A percentile compares a stretch with the other conserved stretches of the same genome.
These are phyloP conservation scores for Cairneyella variabilis DNA, from an alignment of 495 filamentous ascomycete species.

Conservation along the genomic window DNA sequence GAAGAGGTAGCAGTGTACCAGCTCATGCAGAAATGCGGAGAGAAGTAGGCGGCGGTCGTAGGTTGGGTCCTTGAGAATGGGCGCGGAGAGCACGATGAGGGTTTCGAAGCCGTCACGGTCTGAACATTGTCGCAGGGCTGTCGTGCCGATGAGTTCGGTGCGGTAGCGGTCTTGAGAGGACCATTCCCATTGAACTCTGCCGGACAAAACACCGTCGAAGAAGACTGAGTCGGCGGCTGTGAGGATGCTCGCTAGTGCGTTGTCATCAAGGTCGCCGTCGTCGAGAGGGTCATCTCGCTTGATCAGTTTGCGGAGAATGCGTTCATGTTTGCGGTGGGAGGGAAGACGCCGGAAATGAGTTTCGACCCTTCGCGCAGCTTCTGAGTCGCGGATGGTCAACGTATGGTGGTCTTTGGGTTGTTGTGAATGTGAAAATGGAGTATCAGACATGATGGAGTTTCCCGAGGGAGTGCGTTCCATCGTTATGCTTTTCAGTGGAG, in stretches of 20 bases:
- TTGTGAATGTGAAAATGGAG: conserved; percentile 3
- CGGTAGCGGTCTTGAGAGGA: conserved; percentile 32
- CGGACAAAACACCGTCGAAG: conserved; percentile 44
- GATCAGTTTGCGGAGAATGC: conserved; percentile 20
- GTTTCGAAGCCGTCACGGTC: conserved; percentile 47
- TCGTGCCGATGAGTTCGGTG: conserved; percentile 48
- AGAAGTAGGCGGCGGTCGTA: conserved; percentile 51
- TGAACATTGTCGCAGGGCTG: conserved; percentile 39
- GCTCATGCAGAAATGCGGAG: conserved; percentile 53
- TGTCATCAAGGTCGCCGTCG: conserved; percentile 37
- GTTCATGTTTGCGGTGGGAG: conserved; percentile 11
- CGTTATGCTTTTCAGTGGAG: conserved; percentile 12
- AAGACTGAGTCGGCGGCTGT: conserved; percentile 50
- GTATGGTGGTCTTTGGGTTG: conserved; percentile 15
- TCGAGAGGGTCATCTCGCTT: conserved; percentile 27
- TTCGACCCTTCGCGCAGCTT: conserved; percentile 18
- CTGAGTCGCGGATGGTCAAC: conserved; percentile 13
- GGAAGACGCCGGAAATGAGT: conserved; percentile 9
- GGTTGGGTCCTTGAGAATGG: conserved; percentile 40
- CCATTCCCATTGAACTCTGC: conserved; percentile 52
- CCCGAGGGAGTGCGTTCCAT: conserved; percentile 27
- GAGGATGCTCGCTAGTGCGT: conserved; percentile 45
- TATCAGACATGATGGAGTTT: conserved; percentile 24
- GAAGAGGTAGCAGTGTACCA: conserved; percentile 55
- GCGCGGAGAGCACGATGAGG: conserved; percentile 47